phyloP scores from a whole-genome alignment of 176 grass and related monocot genomes.

The Musa beccarii region DNA sequence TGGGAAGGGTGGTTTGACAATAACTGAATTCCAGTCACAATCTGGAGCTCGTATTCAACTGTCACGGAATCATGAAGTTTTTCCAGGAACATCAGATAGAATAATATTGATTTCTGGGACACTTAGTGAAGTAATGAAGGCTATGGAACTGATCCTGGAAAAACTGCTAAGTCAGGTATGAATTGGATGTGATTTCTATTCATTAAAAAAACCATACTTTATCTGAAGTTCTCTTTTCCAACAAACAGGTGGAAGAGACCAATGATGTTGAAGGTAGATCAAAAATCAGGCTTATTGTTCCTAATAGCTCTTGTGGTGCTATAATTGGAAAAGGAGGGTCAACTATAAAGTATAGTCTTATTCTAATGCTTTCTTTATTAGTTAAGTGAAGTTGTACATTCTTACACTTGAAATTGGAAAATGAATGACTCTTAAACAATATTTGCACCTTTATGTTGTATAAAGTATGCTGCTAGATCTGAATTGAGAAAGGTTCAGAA shows the following conservation, averaged over 20 bases:
- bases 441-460: background rate
- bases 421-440: background rate
- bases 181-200: background rate
- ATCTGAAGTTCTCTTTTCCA: background rate
- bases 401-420: constrained; percentile 1
- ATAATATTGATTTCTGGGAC: constrained; percentile 89
- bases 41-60: constrained; percentile 91
- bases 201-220: background rate
- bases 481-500: no score
- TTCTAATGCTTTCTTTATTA: background rate
- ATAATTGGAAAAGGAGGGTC: constrained; percentile 98
- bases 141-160: constrained; percentile 87
- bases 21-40: constrained; percentile 90
- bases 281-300: constrained; percentile 85
- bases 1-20: constrained; percentile 91
- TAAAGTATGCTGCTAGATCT: no score
- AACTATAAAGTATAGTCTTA: constrained; percentile 73
- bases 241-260: constrained; percentile 70
- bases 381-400: constrained; percentile 7
- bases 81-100: constrained; percentile 92
- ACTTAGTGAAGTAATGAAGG: constrained; percentile 75
- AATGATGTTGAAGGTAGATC: constrained; percentile 73
- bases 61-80: constrained; percentile 88
- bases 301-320: constrained; percentile 91
- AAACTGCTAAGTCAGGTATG: constrained; percentile 80